These are phyloP conservation scores for Trichoderma citrinoviride DNA, from an alignment of 2,329 filamentous ascomycete species.

Conservation along the genomic window DNA sequence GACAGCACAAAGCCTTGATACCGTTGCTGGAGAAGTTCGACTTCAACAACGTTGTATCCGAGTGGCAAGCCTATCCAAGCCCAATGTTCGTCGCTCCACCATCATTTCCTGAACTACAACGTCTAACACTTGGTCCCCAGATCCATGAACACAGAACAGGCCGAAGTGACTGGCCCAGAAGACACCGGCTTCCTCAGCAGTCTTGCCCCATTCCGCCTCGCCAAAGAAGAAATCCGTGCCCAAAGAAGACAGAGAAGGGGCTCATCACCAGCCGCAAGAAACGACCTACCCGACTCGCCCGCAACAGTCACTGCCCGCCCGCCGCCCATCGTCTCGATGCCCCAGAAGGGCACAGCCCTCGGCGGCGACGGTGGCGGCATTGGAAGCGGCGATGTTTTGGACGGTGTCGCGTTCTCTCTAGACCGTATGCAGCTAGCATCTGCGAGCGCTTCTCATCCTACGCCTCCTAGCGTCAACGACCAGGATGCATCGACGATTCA, in stretches of 20 bases:
- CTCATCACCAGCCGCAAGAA: not conserved
- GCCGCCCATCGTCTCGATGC: slow-evolving; percentile 14
- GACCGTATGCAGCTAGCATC: slow-evolving; percentile 14
- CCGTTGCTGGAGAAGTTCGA: slow-evolving; percentile 12
- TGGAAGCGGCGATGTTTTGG: not conserved
- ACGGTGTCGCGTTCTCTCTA: not conserved
- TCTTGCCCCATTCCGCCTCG: slow-evolving; percentile 5
- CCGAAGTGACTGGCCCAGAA: slow-evolving; percentile 13
- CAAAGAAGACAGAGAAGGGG: not conserved
- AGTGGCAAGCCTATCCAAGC: slow-evolving; percentile 15
- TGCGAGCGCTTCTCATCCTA: not conserved
- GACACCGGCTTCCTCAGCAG: slow-evolving; percentile 4
- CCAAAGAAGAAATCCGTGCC: slow-evolving; percentile 6
- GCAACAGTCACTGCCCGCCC: not conserved
- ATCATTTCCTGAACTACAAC: not conserved
- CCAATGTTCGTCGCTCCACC: not conserved
- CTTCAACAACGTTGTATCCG: slow-evolving; percentile 12
- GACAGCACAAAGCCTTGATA: slow-evolving; percentile 7
- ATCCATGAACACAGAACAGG: slow-evolving; percentile 1
- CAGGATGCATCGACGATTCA: not conserved
- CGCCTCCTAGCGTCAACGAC: not conserved
- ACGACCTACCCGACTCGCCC: not conserved
- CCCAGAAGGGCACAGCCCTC: not conserved
- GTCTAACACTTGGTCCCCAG: not conserved
- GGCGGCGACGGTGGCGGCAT: not conserved